Percentiles rank a stretch among this genome's conserved stretches.
Conservation (phyloP, 257 asterid genomes). For the Salvia splendens region DNA sequence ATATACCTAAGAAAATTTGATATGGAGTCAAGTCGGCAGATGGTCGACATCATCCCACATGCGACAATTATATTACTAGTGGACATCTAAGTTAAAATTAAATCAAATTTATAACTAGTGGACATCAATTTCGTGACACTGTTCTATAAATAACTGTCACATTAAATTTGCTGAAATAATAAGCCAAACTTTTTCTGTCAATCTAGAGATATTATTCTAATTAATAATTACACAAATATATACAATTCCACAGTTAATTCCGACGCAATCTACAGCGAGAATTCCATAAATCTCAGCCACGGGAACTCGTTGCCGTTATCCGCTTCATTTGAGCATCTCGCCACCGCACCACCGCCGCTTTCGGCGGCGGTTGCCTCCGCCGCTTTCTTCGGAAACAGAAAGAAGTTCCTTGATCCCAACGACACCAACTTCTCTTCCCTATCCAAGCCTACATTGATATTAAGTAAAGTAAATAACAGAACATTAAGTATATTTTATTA, state of each 20-base stretch:
- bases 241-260: conserved; percentile 16
- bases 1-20: background rate
- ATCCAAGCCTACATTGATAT: conserved; percentile 56
- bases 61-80: conserved; percentile 16
- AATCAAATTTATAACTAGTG: conserved; percentile 4
- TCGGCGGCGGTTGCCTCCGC: conserved; percentile 26
- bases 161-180: background rate
- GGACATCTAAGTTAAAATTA: conserved; percentile 4
- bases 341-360: conserved; percentile 21
- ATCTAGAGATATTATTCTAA: background rate
- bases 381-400: conserved; percentile 50
- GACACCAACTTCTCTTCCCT: conserved; percentile 57
- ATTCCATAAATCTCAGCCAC: conserved; percentile 69
- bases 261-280: conserved; percentile 42
- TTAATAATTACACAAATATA: background rate
- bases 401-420: conserved; percentile 86
- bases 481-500: background rate
- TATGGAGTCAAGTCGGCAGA: background rate
- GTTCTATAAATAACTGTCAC: conserved; percentile 7
- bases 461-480: background rate
- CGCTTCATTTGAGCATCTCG: conserved; percentile 63
- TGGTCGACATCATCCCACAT: conserved; percentile 7
- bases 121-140: conserved; percentile 2
- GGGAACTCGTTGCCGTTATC: conserved; percentile 40
- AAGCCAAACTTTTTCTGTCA: background rate